These are phyloP conservation scores for Trichocladium antarcticum DNA, from an alignment of 495 filamentous ascomycete genomes.

Conservation along the genomic window DNA sequence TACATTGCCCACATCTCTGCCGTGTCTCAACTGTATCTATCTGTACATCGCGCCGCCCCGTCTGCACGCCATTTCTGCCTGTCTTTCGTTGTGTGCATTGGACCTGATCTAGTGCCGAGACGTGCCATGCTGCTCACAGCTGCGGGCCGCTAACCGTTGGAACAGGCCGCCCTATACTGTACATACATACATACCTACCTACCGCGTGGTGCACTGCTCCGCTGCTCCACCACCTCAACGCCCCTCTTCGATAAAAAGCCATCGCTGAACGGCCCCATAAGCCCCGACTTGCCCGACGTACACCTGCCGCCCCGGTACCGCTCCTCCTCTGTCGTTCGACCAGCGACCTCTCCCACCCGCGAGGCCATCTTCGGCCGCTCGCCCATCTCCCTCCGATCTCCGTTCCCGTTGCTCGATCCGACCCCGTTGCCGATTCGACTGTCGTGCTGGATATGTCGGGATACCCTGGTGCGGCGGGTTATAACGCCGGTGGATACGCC, in stretches of 20 bases:
- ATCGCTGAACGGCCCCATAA: neutral
- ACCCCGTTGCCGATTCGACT: neutral
- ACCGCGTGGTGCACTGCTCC: neutral
- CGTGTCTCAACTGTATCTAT: conserved; percentile 2
- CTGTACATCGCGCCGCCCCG: neutral
- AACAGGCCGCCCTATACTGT: too few relatives aligned
- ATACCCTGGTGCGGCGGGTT: conserved; percentile 34
- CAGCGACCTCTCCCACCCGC: neutral
- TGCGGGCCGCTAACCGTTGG: neutral
- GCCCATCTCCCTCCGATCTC: neutral
- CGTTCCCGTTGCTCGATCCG: neutral
- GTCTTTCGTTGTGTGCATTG: neutral
- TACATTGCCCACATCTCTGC: conserved; percentile 3
- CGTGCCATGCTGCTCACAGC: neutral
- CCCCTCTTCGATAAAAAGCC: neutral
- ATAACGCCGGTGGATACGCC: conserved; percentile 30
- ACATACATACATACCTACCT: too few relatives aligned
- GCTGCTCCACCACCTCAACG: neutral
- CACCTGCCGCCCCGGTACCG: neutral
- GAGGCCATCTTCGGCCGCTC: neutral
- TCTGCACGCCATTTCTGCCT: neutral
- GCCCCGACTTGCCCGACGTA: neutral
- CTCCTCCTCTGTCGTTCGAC: neutral
- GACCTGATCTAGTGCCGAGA: neutral
- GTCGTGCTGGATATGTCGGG: conserved; percentile 22